These are phyloP conservation scores for Naganishia cerealis DNA, from an alignment of 1,284 basidiomycete genomes.

Conservation along the genomic window DNA sequence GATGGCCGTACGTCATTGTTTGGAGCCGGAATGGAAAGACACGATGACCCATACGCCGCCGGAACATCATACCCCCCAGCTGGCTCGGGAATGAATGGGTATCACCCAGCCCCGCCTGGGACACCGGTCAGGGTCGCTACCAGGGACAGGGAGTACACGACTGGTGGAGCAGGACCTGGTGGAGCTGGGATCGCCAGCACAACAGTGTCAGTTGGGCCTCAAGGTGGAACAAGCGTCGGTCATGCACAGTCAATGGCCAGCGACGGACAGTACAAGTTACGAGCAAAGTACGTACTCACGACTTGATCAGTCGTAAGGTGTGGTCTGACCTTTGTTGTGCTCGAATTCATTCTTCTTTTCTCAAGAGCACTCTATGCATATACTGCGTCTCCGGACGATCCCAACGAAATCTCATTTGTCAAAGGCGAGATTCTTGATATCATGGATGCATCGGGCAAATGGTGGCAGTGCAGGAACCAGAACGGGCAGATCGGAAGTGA, in stretches of 20 bases:
- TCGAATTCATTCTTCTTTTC: background rate
- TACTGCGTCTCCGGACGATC: conserved; percentile 86
- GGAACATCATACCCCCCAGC: conserved; percentile 21
- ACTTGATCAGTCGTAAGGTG: background rate
- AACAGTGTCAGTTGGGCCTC: conserved; percentile 63
- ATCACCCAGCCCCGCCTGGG: conserved; percentile 1
- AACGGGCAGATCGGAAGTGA: conserved; percentile 75
- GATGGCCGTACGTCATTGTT: background rate
- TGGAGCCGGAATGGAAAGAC: background rate
- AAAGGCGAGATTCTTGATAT: conserved; percentile 95
- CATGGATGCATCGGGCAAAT: conserved; percentile 86
- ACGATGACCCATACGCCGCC: conserved; percentile 18
- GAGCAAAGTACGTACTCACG: conserved; percentile 38
- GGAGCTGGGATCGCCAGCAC: conserved; percentile 56
- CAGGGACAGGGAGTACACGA: conserved; percentile 14
- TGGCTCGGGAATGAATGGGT: conserved; percentile 14
- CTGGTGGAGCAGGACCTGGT: background rate
- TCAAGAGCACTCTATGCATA: conserved; percentile 60
- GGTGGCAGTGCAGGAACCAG: conserved; percentile 89
- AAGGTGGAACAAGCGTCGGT: background rate
- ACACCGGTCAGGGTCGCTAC: background rate
- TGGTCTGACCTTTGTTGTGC: conserved; percentile 27
- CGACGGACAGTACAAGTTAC: conserved; percentile 35
- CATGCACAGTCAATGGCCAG: conserved; percentile 22
- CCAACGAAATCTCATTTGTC: conserved; percentile 89